Evolutionary conservation across 805 yeast species (phyloP), one percentile per base, ranked within the genome.

Genomic region (Saturnispora bothae): DNA sequence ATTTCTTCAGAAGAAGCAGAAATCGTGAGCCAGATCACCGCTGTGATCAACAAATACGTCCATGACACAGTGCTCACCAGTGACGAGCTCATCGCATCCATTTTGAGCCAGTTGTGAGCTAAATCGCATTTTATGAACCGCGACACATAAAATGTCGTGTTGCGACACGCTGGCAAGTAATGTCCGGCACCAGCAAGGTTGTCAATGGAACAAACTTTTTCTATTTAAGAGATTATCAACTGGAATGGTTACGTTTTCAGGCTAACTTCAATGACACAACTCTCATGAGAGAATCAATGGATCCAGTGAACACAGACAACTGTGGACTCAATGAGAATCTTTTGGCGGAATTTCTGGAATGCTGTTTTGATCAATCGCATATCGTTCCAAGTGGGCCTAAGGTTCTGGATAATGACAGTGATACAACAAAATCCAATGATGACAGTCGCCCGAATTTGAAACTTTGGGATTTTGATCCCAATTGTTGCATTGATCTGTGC

Each of bases 321-420:
- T 45, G 46, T 26, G 38, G 31, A 14, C 35, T 38, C 5, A 43
- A 40, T 26, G 10, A 38, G 10, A 39, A 37, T 10, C 23, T 40
- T 5, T 35, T 45, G 14, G 42, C 38, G 23, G 45, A 45, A 17
- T 32, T 45, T 7, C 23, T 42, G 8, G 39, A 45, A 31, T 45
- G 48, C 26, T 45, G 48, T 26, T 42, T 43, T 33, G 48, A 45
- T 33, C 42, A 43, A 3, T 31, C 41, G 1, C 48, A 45, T 38
- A 4, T 42, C 12, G 34, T 29, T 4, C 33, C 33, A 6, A 14
- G 31, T 19, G 40, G 40, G 7, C 34, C 40, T 3, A 20, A 19
- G 13, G 40, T 37, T 9, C 14, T 17, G 14, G 27, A 31, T 21
- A 19, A 28, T 7, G 14, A 33, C 9, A 7, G 27, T 6, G 31